Evolutionary conservation across 495 filamentous ascomycete genomes (phyloP).

Genomic region (Saxispiralis lemnorum): DNA sequence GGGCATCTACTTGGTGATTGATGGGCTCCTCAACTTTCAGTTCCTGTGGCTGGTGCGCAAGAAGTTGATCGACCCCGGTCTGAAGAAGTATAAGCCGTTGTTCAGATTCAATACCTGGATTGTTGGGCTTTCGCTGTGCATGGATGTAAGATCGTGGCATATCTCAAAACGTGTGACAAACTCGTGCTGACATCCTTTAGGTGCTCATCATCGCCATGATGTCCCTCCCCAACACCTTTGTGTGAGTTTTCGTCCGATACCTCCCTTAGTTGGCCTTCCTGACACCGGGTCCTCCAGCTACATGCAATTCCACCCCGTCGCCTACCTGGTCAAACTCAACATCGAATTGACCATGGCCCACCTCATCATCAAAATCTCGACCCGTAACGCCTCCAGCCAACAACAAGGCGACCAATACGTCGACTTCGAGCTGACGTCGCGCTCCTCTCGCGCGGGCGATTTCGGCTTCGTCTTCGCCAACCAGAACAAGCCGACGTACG

Average conservation of each 20-base stretch:
- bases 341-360: conserved; percentile 37
- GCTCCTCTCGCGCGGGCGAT: no score
- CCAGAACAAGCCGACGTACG: no score
- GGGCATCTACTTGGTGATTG: conserved; percentile 30
- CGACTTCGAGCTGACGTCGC: no score
- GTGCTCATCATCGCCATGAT: conserved; percentile 23
- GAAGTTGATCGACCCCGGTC: conserved; percentile 30
- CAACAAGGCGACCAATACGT: no score
- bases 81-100: conserved; percentile 32
- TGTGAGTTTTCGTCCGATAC: conserved; percentile 12
- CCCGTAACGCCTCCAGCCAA: no score
- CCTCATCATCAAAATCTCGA: conserved; percentile 24
- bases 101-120: conserved; percentile 35
- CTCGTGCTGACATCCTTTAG: conserved; percentile 6
- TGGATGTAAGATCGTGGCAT: conserved; percentile 28
- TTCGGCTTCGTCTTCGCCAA: no score
- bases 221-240: conserved; percentile 20
- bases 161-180: background rate
- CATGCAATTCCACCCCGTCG: conserved; percentile 35
- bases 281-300: conserved; percentile 4
- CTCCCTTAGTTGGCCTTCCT: no score
- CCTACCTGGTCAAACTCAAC: conserved; percentile 37
- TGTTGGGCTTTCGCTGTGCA: conserved; percentile 30
- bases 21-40: conserved; percentile 30
- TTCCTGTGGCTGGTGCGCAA: conserved; percentile 31